These are phyloP conservation scores for Blastomyces emzantsi DNA, from an alignment of 2,329 filamentous ascomycete species.

Conservation along the genomic window DNA sequence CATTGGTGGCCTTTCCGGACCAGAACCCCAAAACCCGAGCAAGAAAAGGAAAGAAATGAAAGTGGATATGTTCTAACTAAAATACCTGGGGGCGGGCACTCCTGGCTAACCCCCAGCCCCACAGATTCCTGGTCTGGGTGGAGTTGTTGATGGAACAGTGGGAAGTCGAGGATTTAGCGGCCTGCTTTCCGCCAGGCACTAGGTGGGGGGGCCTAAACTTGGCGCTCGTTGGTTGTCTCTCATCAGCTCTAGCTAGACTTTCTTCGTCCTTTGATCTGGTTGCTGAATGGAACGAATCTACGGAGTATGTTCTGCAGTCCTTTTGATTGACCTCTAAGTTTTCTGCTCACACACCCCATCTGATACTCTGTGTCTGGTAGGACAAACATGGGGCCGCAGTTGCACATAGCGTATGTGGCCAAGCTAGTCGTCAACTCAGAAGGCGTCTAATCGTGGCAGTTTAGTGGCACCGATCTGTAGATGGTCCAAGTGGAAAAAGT, in stretches of 20 bases:
- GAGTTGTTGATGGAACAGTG: constrained; percentile 1
- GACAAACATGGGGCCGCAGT: background rate
- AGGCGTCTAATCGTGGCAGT: background rate
- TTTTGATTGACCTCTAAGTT: background rate
- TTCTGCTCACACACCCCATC: background rate
- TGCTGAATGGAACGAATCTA: background rate
- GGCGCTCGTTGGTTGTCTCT: background rate
- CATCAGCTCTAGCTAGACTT: background rate
- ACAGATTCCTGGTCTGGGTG: background rate
- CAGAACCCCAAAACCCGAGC: background rate
- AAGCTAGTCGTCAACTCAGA: background rate
- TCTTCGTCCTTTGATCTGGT: background rate
- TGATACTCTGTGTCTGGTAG: constrained; percentile 1
- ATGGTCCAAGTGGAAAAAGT: constrained; percentile 5
- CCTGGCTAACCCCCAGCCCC: background rate
- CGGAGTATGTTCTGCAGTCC: background rate
- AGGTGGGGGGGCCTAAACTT: background rate
- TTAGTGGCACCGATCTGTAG: background rate
- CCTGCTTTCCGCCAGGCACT: background rate
- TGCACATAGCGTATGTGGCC: background rate
- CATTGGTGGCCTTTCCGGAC: background rate
- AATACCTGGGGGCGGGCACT: background rate
- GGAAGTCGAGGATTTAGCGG: constrained; percentile 3
- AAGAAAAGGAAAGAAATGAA: constrained; percentile 9
- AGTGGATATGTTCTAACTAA: constrained; percentile 7